Percentiles rank a stretch among this genome's conserved stretches.
phyloP scores from a whole-genome alignment of 495 filamentous ascomycete genomes.

The Sordaria brevicollis region DNA sequence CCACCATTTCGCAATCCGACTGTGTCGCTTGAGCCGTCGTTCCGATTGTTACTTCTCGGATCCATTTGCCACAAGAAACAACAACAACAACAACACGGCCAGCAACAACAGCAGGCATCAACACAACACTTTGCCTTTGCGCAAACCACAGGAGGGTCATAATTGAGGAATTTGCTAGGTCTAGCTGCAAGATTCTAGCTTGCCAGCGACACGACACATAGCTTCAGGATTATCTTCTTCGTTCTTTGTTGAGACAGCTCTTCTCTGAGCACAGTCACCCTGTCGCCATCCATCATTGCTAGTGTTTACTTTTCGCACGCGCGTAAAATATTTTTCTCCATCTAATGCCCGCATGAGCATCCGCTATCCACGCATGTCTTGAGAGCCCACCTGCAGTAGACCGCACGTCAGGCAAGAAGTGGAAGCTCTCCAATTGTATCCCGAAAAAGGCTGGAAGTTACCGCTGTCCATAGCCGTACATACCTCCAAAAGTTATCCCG shows the following conservation, averaged over 20 bases:
- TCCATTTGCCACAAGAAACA: not conserved
- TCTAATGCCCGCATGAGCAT: constrained; percentile 21
- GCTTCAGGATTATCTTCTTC: not conserved
- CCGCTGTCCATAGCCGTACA: not conserved
- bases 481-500: not conserved
- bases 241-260: not conserved
- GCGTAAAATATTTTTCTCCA: constrained; percentile 18
- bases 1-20: not conserved
- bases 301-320: constrained; percentile 8
- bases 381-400: constrained; percentile 24
- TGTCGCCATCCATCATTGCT: not conserved
- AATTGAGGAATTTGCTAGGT: not conserved
- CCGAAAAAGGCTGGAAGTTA: not conserved
- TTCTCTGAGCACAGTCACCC: not conserved
- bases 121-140: not conserved
- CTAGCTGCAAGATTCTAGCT: not conserved
- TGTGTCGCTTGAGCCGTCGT: not conserved
- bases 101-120: not conserved
- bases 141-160: not conserved
- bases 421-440: constrained; percentile 4
- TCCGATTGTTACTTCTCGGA: not conserved
- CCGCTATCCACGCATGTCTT: constrained; percentile 19
- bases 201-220: not conserved
- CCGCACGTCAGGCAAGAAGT: not conserved
- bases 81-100: not conserved